phyloP scores from a whole-genome alignment of 2,329 filamentous ascomycete genomes.

The Trichoderma citrinoviride region DNA sequence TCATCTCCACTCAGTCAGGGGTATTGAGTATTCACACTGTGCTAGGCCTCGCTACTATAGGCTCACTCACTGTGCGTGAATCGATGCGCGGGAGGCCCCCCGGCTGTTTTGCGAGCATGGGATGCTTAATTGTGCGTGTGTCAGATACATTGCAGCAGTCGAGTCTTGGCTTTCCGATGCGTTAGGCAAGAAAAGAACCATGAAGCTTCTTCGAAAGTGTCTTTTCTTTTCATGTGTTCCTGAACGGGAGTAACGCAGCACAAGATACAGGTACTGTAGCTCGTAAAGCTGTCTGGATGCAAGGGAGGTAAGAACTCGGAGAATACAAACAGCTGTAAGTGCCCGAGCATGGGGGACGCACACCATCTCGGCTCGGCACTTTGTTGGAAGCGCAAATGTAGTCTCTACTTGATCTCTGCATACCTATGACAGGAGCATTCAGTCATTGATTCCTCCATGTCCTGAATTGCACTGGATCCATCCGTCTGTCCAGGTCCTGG shows the following conservation, averaged over 20 bases:
- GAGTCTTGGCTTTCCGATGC: not conserved
- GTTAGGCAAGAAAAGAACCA: not conserved
- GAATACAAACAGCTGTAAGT: not conserved
- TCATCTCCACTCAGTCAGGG: constrained; percentile 18
- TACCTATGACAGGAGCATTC: not conserved
- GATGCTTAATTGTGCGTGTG: constrained; percentile 8
- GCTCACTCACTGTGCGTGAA: not conserved
- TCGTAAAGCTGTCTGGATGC: not conserved
- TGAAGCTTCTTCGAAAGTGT: no score
- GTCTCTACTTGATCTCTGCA: not conserved
- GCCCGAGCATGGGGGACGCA: not conserved
- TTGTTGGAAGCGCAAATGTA: not conserved
- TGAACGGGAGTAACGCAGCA: not conserved
- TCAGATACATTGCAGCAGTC: constrained; percentile 16
- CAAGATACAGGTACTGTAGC: not conserved
- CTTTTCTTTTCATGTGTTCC: no score
- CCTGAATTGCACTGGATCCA: not conserved
- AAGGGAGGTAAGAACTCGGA: not conserved
- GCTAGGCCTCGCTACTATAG: not conserved
- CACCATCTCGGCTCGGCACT: not conserved
- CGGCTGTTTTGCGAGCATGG: not conserved
- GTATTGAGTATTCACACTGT: constrained; percentile 7
- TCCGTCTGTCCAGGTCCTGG: not conserved
- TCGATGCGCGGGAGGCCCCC: not conserved
- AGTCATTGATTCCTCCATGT: not conserved